These are phyloP conservation scores for Chlamydomonas asymmetrica DNA, from an alignment of 139 green algal species.

Conservation along the genomic window DNA sequence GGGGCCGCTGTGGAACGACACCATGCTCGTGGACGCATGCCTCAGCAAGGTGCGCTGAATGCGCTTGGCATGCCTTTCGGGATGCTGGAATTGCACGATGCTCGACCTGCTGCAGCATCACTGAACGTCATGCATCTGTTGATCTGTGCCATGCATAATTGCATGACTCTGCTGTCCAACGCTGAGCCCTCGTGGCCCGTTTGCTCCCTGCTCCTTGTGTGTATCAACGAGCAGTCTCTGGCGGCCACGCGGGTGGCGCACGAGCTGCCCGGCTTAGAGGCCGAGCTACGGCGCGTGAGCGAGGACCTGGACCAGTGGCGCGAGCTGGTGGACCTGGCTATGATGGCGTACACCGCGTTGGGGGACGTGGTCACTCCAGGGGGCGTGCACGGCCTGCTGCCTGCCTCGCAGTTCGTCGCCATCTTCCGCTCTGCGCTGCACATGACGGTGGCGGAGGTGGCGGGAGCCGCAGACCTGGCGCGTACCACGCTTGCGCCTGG, in stretches of 20 bases:
- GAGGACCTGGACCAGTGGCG: not conserved
- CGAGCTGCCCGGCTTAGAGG: constrained; percentile 17
- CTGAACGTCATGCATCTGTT: not conserved
- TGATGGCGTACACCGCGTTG: constrained; percentile 19
- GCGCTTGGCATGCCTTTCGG: too few species aligned
- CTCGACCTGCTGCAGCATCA: not conserved
- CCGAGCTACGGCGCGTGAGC: not conserved
- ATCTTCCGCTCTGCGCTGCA: constrained; percentile 16
- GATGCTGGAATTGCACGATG: too few species aligned
- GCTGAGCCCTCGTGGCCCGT: too few species aligned
- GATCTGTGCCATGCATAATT: not conserved
- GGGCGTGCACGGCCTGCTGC: not conserved
- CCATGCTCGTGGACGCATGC: constrained; percentile 27
- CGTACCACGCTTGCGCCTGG: too few species aligned
- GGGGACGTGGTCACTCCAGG: constrained; percentile 6
- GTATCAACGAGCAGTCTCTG: too few species aligned
- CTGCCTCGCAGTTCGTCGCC: not conserved
- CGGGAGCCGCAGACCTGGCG: constrained; percentile 12
- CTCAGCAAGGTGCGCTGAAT: constrained; percentile 9
- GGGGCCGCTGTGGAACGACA: constrained; percentile 17
- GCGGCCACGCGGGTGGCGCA: not conserved
- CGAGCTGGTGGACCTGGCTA: constrained; percentile 19
- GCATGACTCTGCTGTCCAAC: too few species aligned
- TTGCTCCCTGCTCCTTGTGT: too few species aligned
- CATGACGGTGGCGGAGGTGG: constrained; percentile 6